Base-by-base conservation (phyloP, 441 rosid genomes). In the Populus hybrid region DNA sequence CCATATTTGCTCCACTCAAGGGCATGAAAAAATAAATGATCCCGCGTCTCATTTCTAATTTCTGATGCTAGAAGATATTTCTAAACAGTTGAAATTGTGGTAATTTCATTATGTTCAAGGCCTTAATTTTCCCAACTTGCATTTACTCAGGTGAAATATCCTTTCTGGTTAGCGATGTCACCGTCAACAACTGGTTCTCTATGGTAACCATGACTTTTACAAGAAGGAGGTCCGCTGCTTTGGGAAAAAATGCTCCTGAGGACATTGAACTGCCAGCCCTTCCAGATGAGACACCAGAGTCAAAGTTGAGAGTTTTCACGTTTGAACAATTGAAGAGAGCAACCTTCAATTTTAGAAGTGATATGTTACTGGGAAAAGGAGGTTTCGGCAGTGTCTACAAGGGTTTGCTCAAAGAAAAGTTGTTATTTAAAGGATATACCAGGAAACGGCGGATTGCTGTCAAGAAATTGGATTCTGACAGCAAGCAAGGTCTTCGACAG, bases 331-430 rank as follows among this genome's bases (percentile, higher is more conserved):
- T 46, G 57, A 46, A 14, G 57, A 46, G 7, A 46, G 57, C 57
- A 46, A 0, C 57, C 57, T 46, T 46, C 57, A 14, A 16, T 46
- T 46, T 46, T 46, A 46, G 57, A 46, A 74, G 85, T 57, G 92
- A 87, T 72, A 85, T 84, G 14, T 84, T 90, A 72, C 87, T 92
- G 64, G 97, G 97, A 36, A 94, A 90, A 59, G 97, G 97, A 64
- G 94, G 97, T n/a, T 92, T 92, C 61, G 97, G 97, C 9, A 86
- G 86, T 79, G 97, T 30, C 32, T 30, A 30, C 32, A 30, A 30
- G 32, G 32, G 32, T 30, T 30, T 30, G 32, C 32, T 30, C 57
- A 46, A 46, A 46, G 57, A 46, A 14, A 46, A 46, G 57, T 46
- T 72, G 57, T 46, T 72, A 90, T 0, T 87, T 83, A 10, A 87